These are phyloP conservation scores for Vaucheria bursata DNA, from an alignment of 352 stramenopile species.

Conservation along the genomic window DNA sequence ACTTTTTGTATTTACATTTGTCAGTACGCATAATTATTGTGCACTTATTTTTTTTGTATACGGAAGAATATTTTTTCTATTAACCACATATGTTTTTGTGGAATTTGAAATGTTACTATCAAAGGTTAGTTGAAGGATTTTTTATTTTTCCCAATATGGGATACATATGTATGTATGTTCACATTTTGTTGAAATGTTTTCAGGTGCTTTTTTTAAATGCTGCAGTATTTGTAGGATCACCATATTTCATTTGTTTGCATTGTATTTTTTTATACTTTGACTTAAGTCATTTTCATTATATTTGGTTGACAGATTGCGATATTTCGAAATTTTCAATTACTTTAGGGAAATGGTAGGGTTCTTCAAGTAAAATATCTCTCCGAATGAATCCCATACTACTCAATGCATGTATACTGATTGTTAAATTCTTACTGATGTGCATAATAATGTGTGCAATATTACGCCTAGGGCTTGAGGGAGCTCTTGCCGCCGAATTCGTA, in stretches of 20 bases:
- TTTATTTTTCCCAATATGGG: too few relatives aligned
- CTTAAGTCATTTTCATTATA: background rate
- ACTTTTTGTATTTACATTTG: background rate
- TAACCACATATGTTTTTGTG: background rate
- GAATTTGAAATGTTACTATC: background rate
- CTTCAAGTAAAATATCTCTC: background rate
- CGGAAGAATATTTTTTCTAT: background rate
- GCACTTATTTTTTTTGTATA: background rate
- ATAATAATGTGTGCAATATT: too few relatives aligned
- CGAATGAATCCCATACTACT: background rate
- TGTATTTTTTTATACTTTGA: too few relatives aligned
- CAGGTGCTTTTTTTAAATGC: too few relatives aligned
- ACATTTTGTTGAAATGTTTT: too few relatives aligned
- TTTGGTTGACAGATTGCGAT: background rate
- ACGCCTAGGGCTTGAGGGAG: constrained; percentile 1
- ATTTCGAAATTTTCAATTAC: background rate
- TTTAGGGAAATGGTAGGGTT: background rate
- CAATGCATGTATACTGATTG: background rate
- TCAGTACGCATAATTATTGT: background rate
- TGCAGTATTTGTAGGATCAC: too few relatives aligned
- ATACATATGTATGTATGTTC: too few relatives aligned
- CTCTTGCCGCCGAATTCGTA: background rate
- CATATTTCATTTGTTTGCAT: too few relatives aligned
- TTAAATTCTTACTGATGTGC: background rate
- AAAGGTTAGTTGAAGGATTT: too few relatives aligned